phyloP scores from a whole-genome alignment of 2,329 filamentous ascomycete species.

The Davidsoniella virescens region DNA sequence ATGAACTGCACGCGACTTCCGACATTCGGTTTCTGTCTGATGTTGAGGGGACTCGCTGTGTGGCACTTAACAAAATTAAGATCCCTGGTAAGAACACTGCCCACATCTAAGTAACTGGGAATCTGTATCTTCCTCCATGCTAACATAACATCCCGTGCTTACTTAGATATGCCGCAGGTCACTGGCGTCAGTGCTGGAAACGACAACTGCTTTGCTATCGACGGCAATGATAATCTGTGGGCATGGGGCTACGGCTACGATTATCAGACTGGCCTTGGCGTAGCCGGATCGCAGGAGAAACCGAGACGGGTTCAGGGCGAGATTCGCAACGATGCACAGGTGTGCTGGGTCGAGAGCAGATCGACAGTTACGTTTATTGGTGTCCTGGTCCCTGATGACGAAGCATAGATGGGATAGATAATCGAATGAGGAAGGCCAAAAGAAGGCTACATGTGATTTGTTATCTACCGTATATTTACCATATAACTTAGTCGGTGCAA shows the following conservation, averaged over 20 bases:
- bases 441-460: not conserved
- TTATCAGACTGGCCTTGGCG: constrained; percentile 10
- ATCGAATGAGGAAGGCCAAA: not conserved
- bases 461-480: not conserved
- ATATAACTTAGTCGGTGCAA: not conserved
- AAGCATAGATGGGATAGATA: not conserved
- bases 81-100: not conserved
- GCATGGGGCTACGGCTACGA: constrained; percentile 11
- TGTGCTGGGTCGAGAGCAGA: constrained; percentile 9
- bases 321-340: not conserved
- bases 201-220: constrained; percentile 10
- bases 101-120: too few species aligned
- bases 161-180: not conserved
- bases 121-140: not conserved
- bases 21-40: not conserved
- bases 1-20: constrained; percentile 1
- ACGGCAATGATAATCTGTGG: constrained; percentile 5
- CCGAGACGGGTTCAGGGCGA: constrained; percentile 3
- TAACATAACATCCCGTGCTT: not conserved
- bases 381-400: not conserved
- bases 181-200: constrained; percentile 5
- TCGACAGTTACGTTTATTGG: constrained; percentile 11
- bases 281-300: constrained; percentile 1
- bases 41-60: constrained; percentile 4
- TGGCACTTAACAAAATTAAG: constrained; percentile 6